Base-by-base conservation (phyloP, 23 red algal species). In the Gracilaria gracilis region DNA sequence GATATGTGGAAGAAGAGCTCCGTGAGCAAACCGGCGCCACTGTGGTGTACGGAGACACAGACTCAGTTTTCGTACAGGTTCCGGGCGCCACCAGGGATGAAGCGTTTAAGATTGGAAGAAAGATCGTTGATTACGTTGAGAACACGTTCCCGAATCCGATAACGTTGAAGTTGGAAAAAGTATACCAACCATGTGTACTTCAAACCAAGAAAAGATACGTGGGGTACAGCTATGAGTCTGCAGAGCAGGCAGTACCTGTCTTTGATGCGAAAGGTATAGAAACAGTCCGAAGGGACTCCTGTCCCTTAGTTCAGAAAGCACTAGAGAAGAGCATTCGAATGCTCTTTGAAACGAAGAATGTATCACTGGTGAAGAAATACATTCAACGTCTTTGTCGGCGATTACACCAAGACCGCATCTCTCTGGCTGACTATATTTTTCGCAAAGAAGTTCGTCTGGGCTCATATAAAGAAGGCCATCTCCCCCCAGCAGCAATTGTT, bases 261-360 rank as follows among this genome's bases (percentile, higher is more conserved):
- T 95, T 98, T 32, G 97, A 98, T 83, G 97, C 93, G 47, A 96
- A 99, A 81, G 97, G 97, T 21, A 96, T 99, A 58, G 97, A 99
- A 62, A 99, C 94, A 15, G 95, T 99, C 25, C 90, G 97, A 24
- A 82, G 94, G 25, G 97, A 99, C 78, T 84, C 94, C 11, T 96
- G 93, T 76, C 90, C 84, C 21, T 76, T 95, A 0, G 94, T 94
- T 20, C 91, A 93, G 62, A 96, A 99, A 33, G 65, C 93, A 13
- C 51, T 99, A 39, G 97, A 96, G 67, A 70, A 93, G 19, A 51
- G 81, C 35, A 88, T 99, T 39, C 84, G 97, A 50, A 76, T 95
- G 39, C 48, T 99, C 48, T 96, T 96, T 94, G 94, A 94, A 55
- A 94, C 90, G 31, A 61, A 80, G 21, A 93, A 99, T 80, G 24